A percentile compares a stretch with the other conserved stretches of the same genome.
These are phyloP conservation scores for Fusarium equiseti DNA, from an alignment of 2,329 filamentous ascomycete species.

Conservation along the genomic window DNA sequence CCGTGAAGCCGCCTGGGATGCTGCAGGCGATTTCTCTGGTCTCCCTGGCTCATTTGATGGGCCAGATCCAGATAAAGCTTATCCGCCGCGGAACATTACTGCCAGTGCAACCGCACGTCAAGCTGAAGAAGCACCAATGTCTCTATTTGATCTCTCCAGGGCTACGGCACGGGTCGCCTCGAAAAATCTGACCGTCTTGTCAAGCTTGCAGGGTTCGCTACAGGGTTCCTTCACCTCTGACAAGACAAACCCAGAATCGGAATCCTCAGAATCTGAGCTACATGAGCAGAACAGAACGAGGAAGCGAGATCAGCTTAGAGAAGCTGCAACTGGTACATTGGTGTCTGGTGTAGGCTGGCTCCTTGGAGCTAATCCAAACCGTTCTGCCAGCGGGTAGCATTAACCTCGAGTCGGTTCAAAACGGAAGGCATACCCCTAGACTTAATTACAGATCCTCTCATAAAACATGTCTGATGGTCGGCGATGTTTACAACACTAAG, in stretches of 20 bases:
- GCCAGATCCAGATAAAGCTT: constrained; percentile 42
- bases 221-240: constrained; percentile 34
- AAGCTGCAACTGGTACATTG: constrained; percentile 74
- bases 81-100: constrained; percentile 51
- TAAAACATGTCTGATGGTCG: too few relatives aligned
- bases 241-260: constrained; percentile 30
- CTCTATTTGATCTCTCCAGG: constrained; percentile 72
- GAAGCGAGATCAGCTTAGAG: constrained; percentile 78
- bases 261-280: constrained; percentile 42
- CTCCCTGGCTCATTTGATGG: constrained; percentile 68
- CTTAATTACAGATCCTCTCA: neutral
- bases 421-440: neutral
- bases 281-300: constrained; percentile 61
- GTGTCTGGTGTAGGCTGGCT: constrained; percentile 77
- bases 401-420: neutral
- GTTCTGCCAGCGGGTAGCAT: constrained; percentile 31
- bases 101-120: constrained; percentile 53
- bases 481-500: neutral
- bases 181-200: constrained; percentile 68
- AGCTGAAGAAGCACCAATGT: constrained; percentile 71
- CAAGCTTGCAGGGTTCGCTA: constrained; percentile 59
- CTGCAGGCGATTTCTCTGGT: constrained; percentile 68
- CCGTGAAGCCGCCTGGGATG: constrained; percentile 78
- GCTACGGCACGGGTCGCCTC: constrained; percentile 71
- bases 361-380: constrained; percentile 65